These are phyloP conservation scores for Dianthus caryophyllus DNA, from an alignment of 148 eudicot species.

Conservation along the genomic window DNA sequence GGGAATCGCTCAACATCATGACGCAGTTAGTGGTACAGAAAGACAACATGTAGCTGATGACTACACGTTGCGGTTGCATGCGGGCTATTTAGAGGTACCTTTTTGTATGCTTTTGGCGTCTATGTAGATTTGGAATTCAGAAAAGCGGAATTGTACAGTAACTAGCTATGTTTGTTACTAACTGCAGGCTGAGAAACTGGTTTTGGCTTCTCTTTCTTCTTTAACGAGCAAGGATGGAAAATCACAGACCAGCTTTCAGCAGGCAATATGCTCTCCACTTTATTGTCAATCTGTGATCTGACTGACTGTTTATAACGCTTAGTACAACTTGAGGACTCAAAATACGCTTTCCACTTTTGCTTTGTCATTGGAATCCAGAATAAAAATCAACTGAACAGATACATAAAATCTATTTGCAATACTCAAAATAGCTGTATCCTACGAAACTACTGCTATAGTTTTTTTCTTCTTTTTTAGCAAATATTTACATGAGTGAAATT, in stretches of 20 bases:
- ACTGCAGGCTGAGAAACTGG: constrained; percentile 80
- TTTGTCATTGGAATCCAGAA: too few relatives aligned
- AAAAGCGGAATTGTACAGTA: background rate
- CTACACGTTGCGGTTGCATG: constrained; percentile 56
- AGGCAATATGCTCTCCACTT: constrained; percentile 39
- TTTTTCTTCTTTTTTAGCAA: constrained; percentile 1
- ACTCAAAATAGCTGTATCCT: constrained; percentile 10
- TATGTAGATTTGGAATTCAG: background rate
- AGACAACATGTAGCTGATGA: constrained; percentile 76
- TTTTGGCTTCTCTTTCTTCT: constrained; percentile 63
- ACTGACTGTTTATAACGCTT: too few relatives aligned
- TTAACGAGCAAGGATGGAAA: constrained; percentile 30
- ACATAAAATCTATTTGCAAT: background rate
- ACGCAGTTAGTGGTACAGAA: constrained; percentile 75
- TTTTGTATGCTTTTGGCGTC: constrained; percentile 1
- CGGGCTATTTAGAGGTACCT: constrained; percentile 58
- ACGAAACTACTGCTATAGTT: background rate
- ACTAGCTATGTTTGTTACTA: constrained; percentile 4
- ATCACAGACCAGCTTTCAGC: constrained; percentile 51
- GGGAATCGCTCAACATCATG: constrained; percentile 79
- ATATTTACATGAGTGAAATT: background rate
- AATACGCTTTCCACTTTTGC: too few relatives aligned
- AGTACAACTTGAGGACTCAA: background rate
- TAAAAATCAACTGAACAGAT: background rate
- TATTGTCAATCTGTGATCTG: constrained; percentile 6